Base-by-base conservation (phyloP, 208 protist species). In the Leishmania amazonensis region DNA sequence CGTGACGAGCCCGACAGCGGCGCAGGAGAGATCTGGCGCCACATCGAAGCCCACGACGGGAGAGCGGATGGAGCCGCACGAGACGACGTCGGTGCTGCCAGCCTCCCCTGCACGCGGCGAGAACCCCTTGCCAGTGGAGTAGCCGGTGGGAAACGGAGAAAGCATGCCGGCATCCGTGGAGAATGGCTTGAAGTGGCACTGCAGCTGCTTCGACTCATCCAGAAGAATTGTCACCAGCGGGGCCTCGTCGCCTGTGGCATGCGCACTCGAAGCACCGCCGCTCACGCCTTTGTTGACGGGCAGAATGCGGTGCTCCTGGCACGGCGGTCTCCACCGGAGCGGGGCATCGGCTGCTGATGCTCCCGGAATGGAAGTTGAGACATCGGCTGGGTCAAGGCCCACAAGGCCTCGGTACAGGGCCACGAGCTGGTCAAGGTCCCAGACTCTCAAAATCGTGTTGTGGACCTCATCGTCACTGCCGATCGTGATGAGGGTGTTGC, bases 1-100 rank as follows among this genome's bases (percentile, higher is more conserved):
- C 82, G 95, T 94, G 38, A 83, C 89, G 45, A 98, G 89, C 42
- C 94, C 97, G 45, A 99, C 75, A 0, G 93, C 96, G 54, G 96
- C 83, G 54, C 92, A 89, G 67, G 90, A 90, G 28, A 98, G 84
- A 77, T 98, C 95, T 19, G 97, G 88, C 8, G 94, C 82, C 0
- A 97, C 90, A 73, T 96, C 95, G 53, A 99, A 80, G 62, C 78
- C 84, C 62, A 95, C 94, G n/a, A 98, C 95, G 62, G 83, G 77
- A 53, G 85, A 89, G 77, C 78, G 78, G 31, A 90, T 85, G 40
- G 78, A 76, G 67, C 85, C 78, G 24, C 81, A 68, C 40, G 87
- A 84, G 77, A 87, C 81, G 40, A 35, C 47, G 35, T 70, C 74
- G 65, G 38, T 57, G 57, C 40, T 42, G 54, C 83, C n/a, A 54